Conservation (phyloP, 805 yeast genomes). For the Gaillardinia entomophila region DNA sequence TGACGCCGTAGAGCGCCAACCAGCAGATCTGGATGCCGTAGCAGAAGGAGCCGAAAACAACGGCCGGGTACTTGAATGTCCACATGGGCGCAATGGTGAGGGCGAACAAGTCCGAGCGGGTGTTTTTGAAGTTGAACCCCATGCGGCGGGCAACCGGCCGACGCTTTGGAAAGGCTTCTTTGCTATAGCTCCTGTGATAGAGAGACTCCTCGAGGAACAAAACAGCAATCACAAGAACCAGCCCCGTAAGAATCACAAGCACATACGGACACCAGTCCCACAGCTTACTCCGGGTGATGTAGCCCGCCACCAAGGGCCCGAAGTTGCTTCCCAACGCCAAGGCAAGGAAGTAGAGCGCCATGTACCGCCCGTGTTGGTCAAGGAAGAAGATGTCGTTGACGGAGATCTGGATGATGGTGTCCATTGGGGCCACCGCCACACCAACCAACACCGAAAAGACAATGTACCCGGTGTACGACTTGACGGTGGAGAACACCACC, state of each 20-base stretch:
- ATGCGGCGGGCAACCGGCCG: conserved; percentile 1
- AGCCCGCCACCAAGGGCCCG: conserved; percentile 13
- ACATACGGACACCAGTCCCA: conserved; percentile 11
- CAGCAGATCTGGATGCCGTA: conserved; percentile 46
- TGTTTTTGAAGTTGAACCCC: not conserved
- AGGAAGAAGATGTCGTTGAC: conserved; percentile 46
- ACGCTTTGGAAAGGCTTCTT: not conserved
- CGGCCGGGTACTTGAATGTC: conserved; percentile 20
- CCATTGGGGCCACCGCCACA: conserved; percentile 34
- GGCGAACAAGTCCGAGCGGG: not conserved
- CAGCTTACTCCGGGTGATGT: conserved; percentile 8
- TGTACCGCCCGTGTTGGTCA: conserved; percentile 31
- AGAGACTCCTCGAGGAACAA: conserved; percentile 12
- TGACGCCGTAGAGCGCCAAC: conserved; percentile 46
- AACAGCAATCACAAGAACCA: conserved; percentile 6
- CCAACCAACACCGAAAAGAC: not conserved
- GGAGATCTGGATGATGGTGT: conserved; percentile 45
- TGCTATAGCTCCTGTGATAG: conserved; percentile 6
- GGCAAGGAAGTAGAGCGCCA: conserved; percentile 10
- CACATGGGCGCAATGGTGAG: not conserved
- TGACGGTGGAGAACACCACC: not conserved
- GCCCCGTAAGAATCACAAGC: conserved; percentile 7
- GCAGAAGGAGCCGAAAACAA: conserved; percentile 35
- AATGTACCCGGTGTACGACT: not conserved
- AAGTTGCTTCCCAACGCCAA: conserved; percentile 18